Evolutionary conservation across 1,139 yeast genomes (phyloP).

Genomic region (Candida frijolesensis): DNA sequence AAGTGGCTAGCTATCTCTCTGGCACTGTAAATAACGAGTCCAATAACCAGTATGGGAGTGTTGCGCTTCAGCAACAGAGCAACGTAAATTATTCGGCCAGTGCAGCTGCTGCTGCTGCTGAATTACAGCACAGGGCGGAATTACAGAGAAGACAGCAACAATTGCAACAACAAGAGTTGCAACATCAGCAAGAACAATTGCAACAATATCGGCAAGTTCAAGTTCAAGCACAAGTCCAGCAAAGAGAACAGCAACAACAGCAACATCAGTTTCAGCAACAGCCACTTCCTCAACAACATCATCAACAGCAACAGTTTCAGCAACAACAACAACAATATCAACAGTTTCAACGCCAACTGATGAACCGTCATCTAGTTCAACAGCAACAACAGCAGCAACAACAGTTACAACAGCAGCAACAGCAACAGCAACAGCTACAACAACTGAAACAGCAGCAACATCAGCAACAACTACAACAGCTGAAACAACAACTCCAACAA

Average conservation of each 20-base stretch:
- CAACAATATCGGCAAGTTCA: slow-evolving; percentile 18
- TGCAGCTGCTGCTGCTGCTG: slow-evolving; percentile 19
- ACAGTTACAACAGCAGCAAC: slow-evolving; percentile 16
- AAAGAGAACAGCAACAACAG: slow-evolving; percentile 17
- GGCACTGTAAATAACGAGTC: not conserved
- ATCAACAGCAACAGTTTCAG: slow-evolving; percentile 8
- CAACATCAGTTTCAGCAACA: slow-evolving; percentile 22
- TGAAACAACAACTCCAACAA: not conserved
- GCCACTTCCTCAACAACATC: slow-evolving; percentile 16
- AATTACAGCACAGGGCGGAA: slow-evolving; percentile 25
- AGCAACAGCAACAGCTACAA: slow-evolving; percentile 18
- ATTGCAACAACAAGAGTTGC: slow-evolving; percentile 26
- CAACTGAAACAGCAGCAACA: slow-evolving; percentile 17
- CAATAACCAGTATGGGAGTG: slow-evolving; percentile 16
- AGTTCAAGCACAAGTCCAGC: slow-evolving; percentile 15
- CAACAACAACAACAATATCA: slow-evolving; percentile 4
- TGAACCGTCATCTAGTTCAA: slow-evolving; percentile 6
- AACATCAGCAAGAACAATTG: slow-evolving; percentile 23
- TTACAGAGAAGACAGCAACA: slow-evolving; percentile 34
- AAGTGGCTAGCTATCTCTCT: slow-evolving; percentile 11
- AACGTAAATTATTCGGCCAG: slow-evolving; percentile 29
- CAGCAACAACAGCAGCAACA: slow-evolving; percentile 13
- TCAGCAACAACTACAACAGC: slow-evolving; percentile 11
- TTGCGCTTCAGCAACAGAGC: slow-evolving; percentile 39
- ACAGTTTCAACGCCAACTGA: slow-evolving; percentile 1